These are phyloP conservation scores for Leptodontidium sp. DNA, from an alignment of 2,329 filamentous ascomycete genomes.

Conservation along the genomic window DNA sequence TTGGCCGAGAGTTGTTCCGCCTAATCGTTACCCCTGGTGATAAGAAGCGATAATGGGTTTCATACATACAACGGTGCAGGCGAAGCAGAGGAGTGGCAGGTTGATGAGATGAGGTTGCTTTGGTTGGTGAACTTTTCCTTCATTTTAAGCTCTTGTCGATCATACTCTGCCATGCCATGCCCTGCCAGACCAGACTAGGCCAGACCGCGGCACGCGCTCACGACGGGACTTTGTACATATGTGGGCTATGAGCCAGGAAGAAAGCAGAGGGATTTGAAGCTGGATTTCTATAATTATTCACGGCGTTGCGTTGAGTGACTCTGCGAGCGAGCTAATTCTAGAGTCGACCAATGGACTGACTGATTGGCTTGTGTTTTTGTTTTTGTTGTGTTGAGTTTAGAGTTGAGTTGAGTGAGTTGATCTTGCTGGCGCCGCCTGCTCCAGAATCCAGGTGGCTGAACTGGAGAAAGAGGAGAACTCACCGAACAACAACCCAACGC, in stretches of 20 bases:
- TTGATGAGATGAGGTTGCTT: neutral
- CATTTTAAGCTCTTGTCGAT: slow-evolving; percentile 18
- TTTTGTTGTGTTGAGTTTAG: neutral
- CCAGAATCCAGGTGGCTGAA: slow-evolving; percentile 7
- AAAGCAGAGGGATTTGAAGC: neutral
- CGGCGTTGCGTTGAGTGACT: neutral
- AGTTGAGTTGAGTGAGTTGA: neutral
- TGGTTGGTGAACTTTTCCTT: neutral
- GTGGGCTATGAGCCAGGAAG: neutral
- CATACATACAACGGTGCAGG: neutral
- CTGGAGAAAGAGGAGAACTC: slow-evolving; percentile 12
- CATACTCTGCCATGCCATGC: neutral
- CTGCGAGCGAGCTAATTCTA: neutral
- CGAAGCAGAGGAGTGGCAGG: neutral
- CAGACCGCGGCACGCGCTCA: slow-evolving; percentile 6
- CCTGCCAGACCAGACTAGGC: neutral
- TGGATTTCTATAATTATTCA: neutral
- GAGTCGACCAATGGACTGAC: neutral
- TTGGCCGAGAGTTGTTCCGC: neutral
- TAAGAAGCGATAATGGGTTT: slow-evolving; percentile 12
- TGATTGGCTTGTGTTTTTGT: neutral
- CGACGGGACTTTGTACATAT: neutral
- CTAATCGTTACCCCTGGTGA: neutral
- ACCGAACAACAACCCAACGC: slow-evolving; percentile 8
- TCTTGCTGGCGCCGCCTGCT: slow-evolving; percentile 1